Evolutionary conservation across 176 grass and related monocot species (phyloP).

Genomic region (Thinopyrum elongatum): DNA sequence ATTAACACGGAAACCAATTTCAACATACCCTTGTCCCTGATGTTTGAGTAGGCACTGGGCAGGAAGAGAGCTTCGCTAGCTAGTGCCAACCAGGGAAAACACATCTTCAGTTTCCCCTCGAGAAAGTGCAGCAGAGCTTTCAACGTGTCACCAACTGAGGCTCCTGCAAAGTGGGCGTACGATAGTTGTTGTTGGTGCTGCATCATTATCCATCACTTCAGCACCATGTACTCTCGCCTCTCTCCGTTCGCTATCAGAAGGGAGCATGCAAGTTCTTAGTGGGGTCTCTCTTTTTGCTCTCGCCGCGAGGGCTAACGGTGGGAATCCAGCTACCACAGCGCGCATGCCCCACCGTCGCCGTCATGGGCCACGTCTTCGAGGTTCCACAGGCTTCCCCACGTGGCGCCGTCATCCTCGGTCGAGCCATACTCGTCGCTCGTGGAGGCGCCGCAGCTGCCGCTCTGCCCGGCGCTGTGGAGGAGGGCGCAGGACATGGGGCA

Average conservation of each 20-base stretch:
- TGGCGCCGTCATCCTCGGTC: constrained; percentile 52
- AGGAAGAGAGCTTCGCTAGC: background rate
- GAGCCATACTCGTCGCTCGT: constrained; percentile 53
- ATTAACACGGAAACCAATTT: background rate
- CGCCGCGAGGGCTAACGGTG: background rate
- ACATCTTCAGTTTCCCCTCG: background rate
- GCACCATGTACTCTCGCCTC: background rate
- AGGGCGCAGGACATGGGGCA: constrained; percentile 47
- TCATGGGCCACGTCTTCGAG: constrained; percentile 44
- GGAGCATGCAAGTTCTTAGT: background rate
- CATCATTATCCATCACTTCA: constrained; percentile 32
- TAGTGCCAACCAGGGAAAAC: background rate
- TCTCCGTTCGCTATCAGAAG: background rate
- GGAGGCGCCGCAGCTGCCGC: constrained; percentile 42
- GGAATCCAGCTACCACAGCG: constrained; percentile 34
- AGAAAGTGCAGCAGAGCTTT: constrained; percentile 20
- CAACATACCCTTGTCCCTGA: background rate
- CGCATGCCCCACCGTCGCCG: background rate
- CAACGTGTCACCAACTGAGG: constrained; percentile 30
- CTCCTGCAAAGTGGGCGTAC: constrained; percentile 33
- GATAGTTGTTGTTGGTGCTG: background rate
- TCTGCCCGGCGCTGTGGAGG: constrained; percentile 23
- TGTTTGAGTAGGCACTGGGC: background rate
- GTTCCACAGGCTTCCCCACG: constrained; percentile 96
- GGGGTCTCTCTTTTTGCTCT: background rate